A percentile compares a stretch with the other conserved stretches of the same genome.
Conservation (phyloP, 176 grass and related monocot genomes). For the Musa beccarii region DNA sequence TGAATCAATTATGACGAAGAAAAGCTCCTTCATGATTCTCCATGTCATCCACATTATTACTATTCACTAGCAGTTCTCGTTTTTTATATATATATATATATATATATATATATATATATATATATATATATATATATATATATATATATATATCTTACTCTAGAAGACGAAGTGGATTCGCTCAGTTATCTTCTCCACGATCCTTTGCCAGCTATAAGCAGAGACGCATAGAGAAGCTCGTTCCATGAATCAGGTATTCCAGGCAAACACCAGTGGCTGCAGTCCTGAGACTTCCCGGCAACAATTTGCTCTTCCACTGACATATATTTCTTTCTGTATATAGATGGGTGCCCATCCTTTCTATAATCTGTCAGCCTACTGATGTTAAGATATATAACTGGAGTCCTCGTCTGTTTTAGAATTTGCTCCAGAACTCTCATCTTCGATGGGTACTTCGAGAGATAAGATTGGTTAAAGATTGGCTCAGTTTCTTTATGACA, state of each 20-base stretch:
- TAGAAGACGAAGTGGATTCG: too few relatives aligned
- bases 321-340: constrained; percentile 44
- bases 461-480: constrained; percentile 60
- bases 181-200: constrained; percentile 36
- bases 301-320: constrained; percentile 52
- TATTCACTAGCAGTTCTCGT: too few relatives aligned
- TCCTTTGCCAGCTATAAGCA: constrained; percentile 62
- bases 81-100: too few relatives aligned
- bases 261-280: constrained; percentile 95
- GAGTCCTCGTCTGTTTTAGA: constrained; percentile 54
- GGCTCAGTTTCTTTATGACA: constrained; percentile 77
- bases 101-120: too few relatives aligned
- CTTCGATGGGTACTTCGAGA: constrained; percentile 65
- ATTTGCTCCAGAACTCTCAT: constrained; percentile 59
- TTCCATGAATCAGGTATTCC: constrained; percentile 91
- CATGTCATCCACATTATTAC: too few relatives aligned
- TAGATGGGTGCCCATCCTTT: constrained; percentile 75
- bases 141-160: too few relatives aligned
- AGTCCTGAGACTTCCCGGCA: constrained; percentile 59
- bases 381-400: constrained; percentile 86
- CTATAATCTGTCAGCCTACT: constrained; percentile 73
- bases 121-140: too few relatives aligned
- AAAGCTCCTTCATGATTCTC: too few relatives aligned
- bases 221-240: constrained; percentile 64
- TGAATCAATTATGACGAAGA: too few relatives aligned